Percentiles rank a stretch among this genome's conserved stretches.
These are phyloP conservation scores for Harringtonia aguacate DNA, from an alignment of 2,329 filamentous ascomycete genomes.

Conservation along the genomic window DNA sequence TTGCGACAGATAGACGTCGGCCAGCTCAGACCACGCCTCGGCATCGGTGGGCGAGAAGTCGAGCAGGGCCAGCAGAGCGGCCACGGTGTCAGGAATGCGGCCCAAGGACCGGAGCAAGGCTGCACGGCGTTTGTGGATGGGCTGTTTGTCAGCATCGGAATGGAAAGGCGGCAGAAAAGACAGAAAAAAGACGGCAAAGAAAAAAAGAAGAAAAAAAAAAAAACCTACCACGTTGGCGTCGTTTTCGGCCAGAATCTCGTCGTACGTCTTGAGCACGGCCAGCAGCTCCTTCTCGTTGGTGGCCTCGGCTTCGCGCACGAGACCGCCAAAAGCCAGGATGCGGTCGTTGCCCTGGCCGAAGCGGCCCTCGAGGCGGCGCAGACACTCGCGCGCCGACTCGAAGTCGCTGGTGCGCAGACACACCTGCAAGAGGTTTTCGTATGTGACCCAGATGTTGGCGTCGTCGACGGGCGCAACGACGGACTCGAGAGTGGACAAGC, in stretches of 20 bases:
- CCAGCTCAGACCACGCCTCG: slow-evolving; percentile 87
- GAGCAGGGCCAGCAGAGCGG: slow-evolving; percentile 62
- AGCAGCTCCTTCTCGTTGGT: slow-evolving; percentile 52
- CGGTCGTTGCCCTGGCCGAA: slow-evolving; percentile 82
- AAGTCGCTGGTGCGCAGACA: slow-evolving; percentile 81
- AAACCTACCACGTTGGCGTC: slow-evolving; percentile 66
- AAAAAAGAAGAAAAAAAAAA: background rate
- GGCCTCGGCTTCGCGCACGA: slow-evolving; percentile 77
- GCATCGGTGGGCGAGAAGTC: slow-evolving; percentile 81
- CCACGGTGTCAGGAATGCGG: slow-evolving; percentile 60
- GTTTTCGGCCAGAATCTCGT: slow-evolving; percentile 61
- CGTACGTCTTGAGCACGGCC: slow-evolving; percentile 64
- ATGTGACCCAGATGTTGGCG: slow-evolving; percentile 70
- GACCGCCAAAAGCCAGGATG: slow-evolving; percentile 69
- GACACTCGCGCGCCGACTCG: slow-evolving; percentile 60
- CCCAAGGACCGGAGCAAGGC: slow-evolving; percentile 69
- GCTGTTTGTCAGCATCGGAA: slow-evolving; percentile 33
- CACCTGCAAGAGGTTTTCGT: slow-evolving; percentile 79
- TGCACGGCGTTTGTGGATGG: slow-evolving; percentile 74
- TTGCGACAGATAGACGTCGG: slow-evolving; percentile 74
- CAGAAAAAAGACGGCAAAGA: background rate
- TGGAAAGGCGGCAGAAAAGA: background rate
- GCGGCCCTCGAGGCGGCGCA: slow-evolving; percentile 64
- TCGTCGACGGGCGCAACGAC: slow-evolving; percentile 54
- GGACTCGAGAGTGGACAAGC: slow-evolving; percentile 40